Percentiles rank a stretch among this genome's conserved stretches.
These are phyloP conservation scores for Talaromyces nanjingensis DNA, from an alignment of 495 filamentous ascomycete genomes.

Conservation along the genomic window DNA sequence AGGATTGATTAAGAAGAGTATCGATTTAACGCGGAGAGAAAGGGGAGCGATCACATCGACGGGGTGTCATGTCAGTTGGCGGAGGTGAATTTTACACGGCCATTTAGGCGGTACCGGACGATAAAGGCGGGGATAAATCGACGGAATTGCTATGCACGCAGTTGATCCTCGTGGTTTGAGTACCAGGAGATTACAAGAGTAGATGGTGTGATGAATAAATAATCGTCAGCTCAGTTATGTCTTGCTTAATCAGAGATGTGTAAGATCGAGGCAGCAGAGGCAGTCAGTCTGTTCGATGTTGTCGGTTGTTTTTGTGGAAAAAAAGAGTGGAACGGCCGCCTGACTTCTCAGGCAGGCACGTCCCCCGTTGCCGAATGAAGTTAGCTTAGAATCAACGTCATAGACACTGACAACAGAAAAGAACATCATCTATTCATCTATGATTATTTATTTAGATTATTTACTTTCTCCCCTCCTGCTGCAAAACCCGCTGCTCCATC, in stretches of 20 bases:
- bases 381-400: not conserved
- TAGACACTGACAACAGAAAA: no score
- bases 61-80: conserved; percentile 4
- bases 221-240: not conserved
- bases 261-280: not conserved
- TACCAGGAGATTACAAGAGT: no score
- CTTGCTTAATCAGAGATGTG: no score
- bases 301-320: not conserved
- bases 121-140: not conserved
- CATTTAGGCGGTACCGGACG: conserved; percentile 1
- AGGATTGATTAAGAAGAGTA: conserved; percentile 5
- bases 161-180: no score
- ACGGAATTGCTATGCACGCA: no score
- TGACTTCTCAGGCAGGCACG: conserved; percentile 7
- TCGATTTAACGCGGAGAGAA: conserved; percentile 3
- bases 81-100: conserved; percentile 3
- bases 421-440: no score
- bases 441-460: no score
- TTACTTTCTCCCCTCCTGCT: conserved; percentile 19
- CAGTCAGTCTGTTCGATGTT: not conserved
- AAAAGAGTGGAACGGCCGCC: conserved; percentile 1
- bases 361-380: not conserved
- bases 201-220: not conserved
- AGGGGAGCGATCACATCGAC: not conserved
- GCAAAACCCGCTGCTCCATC: conserved; percentile 66